These are phyloP conservation scores for Pseudocercospora fuligena DNA, from an alignment of 2,329 filamentous ascomycete species.

Conservation along the genomic window DNA sequence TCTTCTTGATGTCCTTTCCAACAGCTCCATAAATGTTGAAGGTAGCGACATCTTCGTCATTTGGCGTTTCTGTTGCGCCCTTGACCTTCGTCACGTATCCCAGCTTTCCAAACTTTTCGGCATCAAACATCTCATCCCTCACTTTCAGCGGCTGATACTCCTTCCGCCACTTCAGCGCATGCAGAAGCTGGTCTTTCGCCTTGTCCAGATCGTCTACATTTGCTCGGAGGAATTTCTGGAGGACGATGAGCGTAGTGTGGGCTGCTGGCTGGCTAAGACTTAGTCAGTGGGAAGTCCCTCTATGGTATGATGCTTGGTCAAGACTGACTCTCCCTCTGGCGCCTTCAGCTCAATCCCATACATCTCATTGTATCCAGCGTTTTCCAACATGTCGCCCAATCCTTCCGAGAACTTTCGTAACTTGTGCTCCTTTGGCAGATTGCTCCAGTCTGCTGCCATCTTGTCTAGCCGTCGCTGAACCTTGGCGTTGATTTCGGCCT, in stretches of 20 bases:
- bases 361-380: conserved; percentile 73
- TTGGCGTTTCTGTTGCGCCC: conserved; percentile 56
- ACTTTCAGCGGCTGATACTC: conserved; percentile 72
- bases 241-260: conserved; percentile 78
- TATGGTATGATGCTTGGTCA: conserved; percentile 1
- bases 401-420: conserved; percentile 56
- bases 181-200: conserved; percentile 76
- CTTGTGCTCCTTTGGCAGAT: conserved; percentile 33
- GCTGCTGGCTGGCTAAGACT: conserved; percentile 47
- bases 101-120: conserved; percentile 73
- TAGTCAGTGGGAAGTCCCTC: conserved; percentile 17
- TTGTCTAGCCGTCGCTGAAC: conserved; percentile 18
- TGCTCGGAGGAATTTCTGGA: conserved; percentile 93
- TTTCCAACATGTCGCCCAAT: conserved; percentile 62
- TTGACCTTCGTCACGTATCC: conserved; percentile 80
- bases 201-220: conserved; percentile 76
- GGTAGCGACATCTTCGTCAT: conserved; percentile 71
- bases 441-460: conserved; percentile 29
- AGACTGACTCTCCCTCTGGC: conserved; percentile 31
- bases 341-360: conserved; percentile 75
- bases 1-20: conserved; percentile 78
- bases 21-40: conserved; percentile 92
- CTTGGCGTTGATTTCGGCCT: conserved; percentile 16
- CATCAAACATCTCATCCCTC: conserved; percentile 65
- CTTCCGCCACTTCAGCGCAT: conserved; percentile 83